These are phyloP conservation scores for Zoysia pacifica DNA, from an alignment of 176 grass and related monocot genomes.

Conservation along the genomic window DNA sequence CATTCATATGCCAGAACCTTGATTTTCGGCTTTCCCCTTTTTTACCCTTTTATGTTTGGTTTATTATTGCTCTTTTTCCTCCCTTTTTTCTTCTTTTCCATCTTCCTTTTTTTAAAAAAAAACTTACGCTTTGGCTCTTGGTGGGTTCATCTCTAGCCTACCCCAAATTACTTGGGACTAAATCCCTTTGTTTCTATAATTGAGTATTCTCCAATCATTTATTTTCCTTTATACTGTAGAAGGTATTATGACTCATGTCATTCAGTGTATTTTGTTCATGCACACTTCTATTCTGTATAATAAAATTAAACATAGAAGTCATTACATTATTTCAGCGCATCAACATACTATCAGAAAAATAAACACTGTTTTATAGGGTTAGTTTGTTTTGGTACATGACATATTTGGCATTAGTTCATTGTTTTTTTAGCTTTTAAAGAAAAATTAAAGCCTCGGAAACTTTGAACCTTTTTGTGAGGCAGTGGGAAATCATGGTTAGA, in stretches of 20 bases:
- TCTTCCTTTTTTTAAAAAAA: too few species aligned
- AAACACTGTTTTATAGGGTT: constrained; percentile 7
- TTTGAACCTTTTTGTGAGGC: not conserved
- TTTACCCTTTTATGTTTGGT: too few species aligned
- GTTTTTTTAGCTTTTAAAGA: too few species aligned
- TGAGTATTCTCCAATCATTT: not conserved
- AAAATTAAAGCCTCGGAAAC: not conserved
- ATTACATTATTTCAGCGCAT: not conserved
- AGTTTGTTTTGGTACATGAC: constrained; percentile 22
- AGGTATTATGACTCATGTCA: not conserved
- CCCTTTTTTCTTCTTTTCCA: too few species aligned
- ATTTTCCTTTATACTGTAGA: not conserved
- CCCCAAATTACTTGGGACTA: too few species aligned
- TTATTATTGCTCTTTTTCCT: too few species aligned
- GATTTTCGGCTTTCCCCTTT: too few species aligned
- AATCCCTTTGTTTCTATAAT: not conserved
- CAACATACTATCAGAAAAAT: not conserved
- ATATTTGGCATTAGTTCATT: not conserved
- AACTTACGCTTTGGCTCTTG: too few species aligned
- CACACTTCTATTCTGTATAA: not conserved
- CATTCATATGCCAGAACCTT: too few species aligned
- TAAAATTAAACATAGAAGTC: not conserved
- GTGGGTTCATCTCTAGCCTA: too few species aligned
- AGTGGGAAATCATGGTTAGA: constrained; percentile 8
- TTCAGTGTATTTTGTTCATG: not conserved